Evolutionary conservation across 495 filamentous ascomycete species (phyloP).

Genomic region (Xylaria longipes): DNA sequence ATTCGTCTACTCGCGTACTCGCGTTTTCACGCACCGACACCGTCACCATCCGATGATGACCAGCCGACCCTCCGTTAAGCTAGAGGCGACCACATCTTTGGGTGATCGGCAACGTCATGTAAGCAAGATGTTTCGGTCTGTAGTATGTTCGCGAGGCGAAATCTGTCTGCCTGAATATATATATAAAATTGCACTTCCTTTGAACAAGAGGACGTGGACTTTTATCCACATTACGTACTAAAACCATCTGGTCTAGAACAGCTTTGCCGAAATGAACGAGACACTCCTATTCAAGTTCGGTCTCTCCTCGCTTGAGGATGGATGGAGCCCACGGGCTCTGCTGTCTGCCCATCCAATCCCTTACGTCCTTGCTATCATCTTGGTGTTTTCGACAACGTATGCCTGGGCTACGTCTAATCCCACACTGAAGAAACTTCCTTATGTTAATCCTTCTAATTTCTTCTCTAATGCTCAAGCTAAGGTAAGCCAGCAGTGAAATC

Average conservation of each 20-base stretch:
- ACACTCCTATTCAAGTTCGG: neutral
- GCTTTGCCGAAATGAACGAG: conserved; percentile 21
- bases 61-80: conserved; percentile 9
- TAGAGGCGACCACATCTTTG: neutral
- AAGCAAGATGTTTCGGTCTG: neutral
- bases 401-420: conserved; percentile 17
- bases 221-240: neutral
- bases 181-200: neutral
- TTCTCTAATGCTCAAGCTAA: conserved; percentile 25
- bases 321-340: neutral
- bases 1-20: neutral
- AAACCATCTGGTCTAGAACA: neutral
- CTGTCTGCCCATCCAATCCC: neutral
- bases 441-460: conserved; percentile 23
- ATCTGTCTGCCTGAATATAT: neutral
- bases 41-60: conserved; percentile 8
- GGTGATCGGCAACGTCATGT: neutral
- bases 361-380: conserved; percentile 18
- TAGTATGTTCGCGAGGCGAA: neutral
- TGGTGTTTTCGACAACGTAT: conserved; percentile 23
- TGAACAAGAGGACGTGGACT: neutral
- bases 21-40: neutral
- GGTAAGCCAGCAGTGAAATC: conserved; percentile 13
- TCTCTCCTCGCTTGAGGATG: neutral
- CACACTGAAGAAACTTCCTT: conserved; percentile 25